Evolutionary conservation across 2,329 filamentous ascomycete genomes (phyloP).

Genomic region (Colletotrichum sidae): DNA sequence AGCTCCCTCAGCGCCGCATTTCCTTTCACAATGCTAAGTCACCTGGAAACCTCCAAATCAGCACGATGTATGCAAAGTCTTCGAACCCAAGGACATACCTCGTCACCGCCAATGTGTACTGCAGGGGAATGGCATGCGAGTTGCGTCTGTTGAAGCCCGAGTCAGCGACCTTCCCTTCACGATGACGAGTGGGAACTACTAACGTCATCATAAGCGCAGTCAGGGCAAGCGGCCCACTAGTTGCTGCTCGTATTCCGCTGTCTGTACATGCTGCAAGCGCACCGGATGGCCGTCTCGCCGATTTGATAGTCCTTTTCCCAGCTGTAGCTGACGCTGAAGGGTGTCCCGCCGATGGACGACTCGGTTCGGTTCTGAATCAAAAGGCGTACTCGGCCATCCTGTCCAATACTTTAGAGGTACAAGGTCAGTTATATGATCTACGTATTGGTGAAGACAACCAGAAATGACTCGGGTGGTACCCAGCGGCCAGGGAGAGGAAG

Average conservation of each 20-base stretch:
- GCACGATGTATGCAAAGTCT: too few species aligned
- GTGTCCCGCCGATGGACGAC: constrained; percentile 22
- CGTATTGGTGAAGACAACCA: too few species aligned
- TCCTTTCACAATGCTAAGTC: too few species aligned
- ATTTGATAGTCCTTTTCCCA: constrained; percentile 35
- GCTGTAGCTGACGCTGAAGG: constrained; percentile 25
- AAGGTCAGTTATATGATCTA: too few species aligned
- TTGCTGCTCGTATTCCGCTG: constrained; percentile 38
- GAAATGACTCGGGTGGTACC: too few species aligned
- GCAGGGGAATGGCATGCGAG: too few species aligned
- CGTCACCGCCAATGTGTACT: too few species aligned
- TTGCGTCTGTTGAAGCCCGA: not conserved
- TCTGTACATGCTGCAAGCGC: constrained; percentile 37
- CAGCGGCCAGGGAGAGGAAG: too few species aligned
- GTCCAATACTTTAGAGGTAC: not conserved
- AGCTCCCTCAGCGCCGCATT: too few species aligned
- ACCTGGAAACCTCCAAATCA: too few species aligned
- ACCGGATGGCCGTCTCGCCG: constrained; percentile 30
- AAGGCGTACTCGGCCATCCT: not conserved
- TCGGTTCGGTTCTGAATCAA: constrained; percentile 8
- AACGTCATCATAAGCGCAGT: constrained; percentile 25
- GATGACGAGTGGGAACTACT: not conserved
- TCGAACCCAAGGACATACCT: too few species aligned
- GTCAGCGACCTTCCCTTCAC: not conserved
- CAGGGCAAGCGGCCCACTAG: constrained; percentile 39